These are phyloP conservation scores for Volvariella surrecta DNA, from an alignment of 1,284 basidiomycete species.

Conservation along the genomic window DNA sequence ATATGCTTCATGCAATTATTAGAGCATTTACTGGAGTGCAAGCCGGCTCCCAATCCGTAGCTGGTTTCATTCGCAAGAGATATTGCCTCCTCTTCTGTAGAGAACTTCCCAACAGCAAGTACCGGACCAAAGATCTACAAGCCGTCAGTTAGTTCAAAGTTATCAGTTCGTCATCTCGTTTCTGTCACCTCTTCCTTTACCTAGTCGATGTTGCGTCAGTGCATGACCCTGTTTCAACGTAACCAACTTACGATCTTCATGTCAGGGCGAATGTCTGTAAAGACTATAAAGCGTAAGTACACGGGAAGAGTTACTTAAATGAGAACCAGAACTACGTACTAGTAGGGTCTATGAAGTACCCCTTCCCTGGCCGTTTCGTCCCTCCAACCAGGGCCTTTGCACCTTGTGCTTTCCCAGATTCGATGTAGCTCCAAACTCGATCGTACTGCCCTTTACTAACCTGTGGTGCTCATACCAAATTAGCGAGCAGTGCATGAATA, in stretches of 20 bases:
- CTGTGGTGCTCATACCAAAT: constrained; percentile 25
- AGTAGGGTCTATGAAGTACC: constrained; percentile 72
- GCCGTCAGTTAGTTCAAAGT: background rate
- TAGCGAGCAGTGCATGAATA: constrained; percentile 4
- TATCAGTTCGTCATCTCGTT: background rate
- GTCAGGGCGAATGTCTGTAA: constrained; percentile 58
- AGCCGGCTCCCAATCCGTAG: constrained; percentile 84
- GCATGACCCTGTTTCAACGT: constrained; percentile 2
- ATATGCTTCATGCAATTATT: background rate
- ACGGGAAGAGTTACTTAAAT: background rate
- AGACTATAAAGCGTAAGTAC: constrained; percentile 47
- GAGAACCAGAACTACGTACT: constrained; percentile 33
- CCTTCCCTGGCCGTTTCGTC: constrained; percentile 56
- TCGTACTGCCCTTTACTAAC: constrained; percentile 84
- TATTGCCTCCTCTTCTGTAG: constrained; percentile 74
- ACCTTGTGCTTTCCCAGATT: constrained; percentile 78
- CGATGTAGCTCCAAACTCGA: constrained; percentile 85
- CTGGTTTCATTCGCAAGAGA: constrained; percentile 74
- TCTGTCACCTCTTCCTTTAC: constrained; percentile 60
- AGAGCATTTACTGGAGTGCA: constrained; percentile 69
- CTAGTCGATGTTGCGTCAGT: constrained; percentile 24
- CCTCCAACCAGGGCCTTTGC: constrained; percentile 80
- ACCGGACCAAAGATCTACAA: constrained; percentile 84
- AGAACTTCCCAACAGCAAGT: constrained; percentile 68
- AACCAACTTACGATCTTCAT: constrained; percentile 71